These are phyloP conservation scores for Aspergillus piperis DNA, from an alignment of 2,329 filamentous ascomycete species.

Conservation along the genomic window DNA sequence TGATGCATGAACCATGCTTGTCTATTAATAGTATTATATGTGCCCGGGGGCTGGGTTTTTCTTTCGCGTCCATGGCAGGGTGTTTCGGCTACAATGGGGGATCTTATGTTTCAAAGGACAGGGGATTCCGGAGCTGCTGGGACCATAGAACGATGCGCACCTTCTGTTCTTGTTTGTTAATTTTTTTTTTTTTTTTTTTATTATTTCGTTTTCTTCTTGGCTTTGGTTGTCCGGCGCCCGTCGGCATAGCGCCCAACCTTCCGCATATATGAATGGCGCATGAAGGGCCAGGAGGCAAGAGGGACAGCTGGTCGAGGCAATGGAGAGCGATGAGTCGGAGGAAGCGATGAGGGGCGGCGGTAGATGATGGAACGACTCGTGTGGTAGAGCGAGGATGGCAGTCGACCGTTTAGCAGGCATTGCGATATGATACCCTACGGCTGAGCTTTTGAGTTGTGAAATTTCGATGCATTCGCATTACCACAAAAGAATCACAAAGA, in stretches of 20 bases:
- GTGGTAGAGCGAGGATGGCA: slow-evolving; percentile 29
- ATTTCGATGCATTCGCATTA: slow-evolving; percentile 10
- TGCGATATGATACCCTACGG: slow-evolving; percentile 47
- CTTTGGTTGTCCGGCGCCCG: slow-evolving; percentile 8
- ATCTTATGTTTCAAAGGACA: slow-evolving; percentile 19
- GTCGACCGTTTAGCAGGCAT: slow-evolving; percentile 45
- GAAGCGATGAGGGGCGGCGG: background rate
- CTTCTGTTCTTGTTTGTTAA: background rate
- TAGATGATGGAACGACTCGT: slow-evolving; percentile 16
- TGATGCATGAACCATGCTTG: slow-evolving; percentile 25
- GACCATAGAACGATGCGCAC: slow-evolving; percentile 19
- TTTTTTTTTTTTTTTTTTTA: too few relatives aligned
- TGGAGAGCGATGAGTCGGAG: background rate
- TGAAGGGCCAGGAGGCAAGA: background rate
- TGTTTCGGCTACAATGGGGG: slow-evolving; percentile 21
- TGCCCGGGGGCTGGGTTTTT: slow-evolving; percentile 16
- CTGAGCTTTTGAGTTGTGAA: slow-evolving; percentile 35
- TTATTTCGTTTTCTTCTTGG: slow-evolving; percentile 1
- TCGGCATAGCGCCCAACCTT: slow-evolving; percentile 5
- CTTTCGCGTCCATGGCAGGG: slow-evolving; percentile 20
- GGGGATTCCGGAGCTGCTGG: slow-evolving; percentile 14
- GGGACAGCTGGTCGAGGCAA: background rate
- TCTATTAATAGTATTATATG: slow-evolving; percentile 17
- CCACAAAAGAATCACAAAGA: background rate
- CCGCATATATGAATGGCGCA: slow-evolving; percentile 9